These are phyloP conservation scores for Aspergillus pseudoviridinutans DNA, from an alignment of 2,329 filamentous ascomycete genomes.

Conservation along the genomic window DNA sequence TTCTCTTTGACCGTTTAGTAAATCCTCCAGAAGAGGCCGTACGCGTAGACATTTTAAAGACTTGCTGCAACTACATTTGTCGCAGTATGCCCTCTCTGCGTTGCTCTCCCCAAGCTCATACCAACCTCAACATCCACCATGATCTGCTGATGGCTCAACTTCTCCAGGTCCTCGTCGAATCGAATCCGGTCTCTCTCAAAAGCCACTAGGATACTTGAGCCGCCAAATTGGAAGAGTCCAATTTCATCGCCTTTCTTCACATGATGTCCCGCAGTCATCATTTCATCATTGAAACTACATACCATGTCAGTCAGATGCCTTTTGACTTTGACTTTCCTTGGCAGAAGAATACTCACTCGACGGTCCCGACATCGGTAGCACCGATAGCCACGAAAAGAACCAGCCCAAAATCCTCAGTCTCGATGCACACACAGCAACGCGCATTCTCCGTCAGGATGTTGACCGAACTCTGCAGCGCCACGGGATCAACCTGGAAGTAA, in stretches of 20 bases:
- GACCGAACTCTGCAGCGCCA: slow-evolving; percentile 29
- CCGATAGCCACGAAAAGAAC: slow-evolving; percentile 44
- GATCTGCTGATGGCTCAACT: slow-evolving; percentile 29
- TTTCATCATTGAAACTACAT: slow-evolving; percentile 33
- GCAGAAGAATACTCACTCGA: slow-evolving; percentile 27
- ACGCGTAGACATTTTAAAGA: not conserved
- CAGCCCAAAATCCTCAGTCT: slow-evolving; percentile 38
- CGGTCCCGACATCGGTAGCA: slow-evolving; percentile 39
- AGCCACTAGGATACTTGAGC: slow-evolving; percentile 40
- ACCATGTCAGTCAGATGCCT: not conserved
- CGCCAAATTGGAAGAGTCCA: slow-evolving; percentile 41
- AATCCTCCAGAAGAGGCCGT: not conserved
- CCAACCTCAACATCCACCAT: slow-evolving; percentile 39
- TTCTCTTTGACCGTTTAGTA: not conserved
- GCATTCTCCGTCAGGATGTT: slow-evolving; percentile 39
- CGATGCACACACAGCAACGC: slow-evolving; percentile 36
- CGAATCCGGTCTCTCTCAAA: slow-evolving; percentile 36
- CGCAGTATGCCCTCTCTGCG: not conserved
- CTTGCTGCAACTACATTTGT: not conserved
- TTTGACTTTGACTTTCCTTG: not conserved
- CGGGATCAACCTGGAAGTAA: slow-evolving; percentile 44
- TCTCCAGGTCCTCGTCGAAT: slow-evolving; percentile 38
- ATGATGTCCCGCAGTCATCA: slow-evolving; percentile 23
- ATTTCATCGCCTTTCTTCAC: slow-evolving; percentile 41
- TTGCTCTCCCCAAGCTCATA: slow-evolving; percentile 31